Evolutionary conservation across 179 eudicot species (phyloP).

Genomic region (Nepenthes alata): DNA sequence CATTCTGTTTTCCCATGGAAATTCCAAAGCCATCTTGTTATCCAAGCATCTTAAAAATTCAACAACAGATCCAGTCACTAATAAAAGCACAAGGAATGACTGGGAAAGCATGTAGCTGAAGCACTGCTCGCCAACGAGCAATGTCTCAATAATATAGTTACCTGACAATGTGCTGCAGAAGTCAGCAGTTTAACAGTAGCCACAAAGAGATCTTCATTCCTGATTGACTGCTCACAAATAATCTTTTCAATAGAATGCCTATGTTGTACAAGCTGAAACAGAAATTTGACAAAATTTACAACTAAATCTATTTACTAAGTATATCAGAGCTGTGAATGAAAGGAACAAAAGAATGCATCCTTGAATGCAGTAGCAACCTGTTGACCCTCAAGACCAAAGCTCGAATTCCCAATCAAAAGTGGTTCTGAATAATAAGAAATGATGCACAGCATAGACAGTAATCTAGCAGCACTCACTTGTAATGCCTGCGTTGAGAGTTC

Average conservation of each 20-base stretch:
- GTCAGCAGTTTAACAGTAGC: conserved; percentile 55
- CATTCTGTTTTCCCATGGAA: no score
- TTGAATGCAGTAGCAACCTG: conserved; percentile 36
- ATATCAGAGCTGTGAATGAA: neutral
- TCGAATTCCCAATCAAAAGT: conserved; percentile 37
- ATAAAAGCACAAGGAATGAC: no score
- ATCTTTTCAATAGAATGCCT: conserved; percentile 40
- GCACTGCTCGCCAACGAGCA: neutral
- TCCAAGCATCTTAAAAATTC: no score
- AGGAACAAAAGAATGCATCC: neutral
- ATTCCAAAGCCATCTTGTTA: no score
- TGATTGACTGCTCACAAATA: conserved; percentile 41
- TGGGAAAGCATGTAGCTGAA: neutral
- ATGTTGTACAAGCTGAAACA: conserved; percentile 43
- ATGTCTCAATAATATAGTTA: conserved; percentile 4
- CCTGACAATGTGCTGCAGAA: conserved; percentile 79
- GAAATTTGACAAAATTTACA: conserved; percentile 5
- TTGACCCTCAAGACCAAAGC: conserved; percentile 57
- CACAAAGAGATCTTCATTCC: conserved; percentile 56
- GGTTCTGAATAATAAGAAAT: conserved; percentile 43
- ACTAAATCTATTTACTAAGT: neutral
- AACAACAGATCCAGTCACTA: no score
- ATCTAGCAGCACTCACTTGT: conserved; percentile 61
- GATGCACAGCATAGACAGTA: conserved; percentile 48
- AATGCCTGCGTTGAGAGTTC: conserved; percentile 45